Evolutionary conservation across 2,329 filamentous ascomycete genomes (phyloP), one percentile per base, ranked within the genome.

Genomic region (Macrophomina tecta): DNA sequence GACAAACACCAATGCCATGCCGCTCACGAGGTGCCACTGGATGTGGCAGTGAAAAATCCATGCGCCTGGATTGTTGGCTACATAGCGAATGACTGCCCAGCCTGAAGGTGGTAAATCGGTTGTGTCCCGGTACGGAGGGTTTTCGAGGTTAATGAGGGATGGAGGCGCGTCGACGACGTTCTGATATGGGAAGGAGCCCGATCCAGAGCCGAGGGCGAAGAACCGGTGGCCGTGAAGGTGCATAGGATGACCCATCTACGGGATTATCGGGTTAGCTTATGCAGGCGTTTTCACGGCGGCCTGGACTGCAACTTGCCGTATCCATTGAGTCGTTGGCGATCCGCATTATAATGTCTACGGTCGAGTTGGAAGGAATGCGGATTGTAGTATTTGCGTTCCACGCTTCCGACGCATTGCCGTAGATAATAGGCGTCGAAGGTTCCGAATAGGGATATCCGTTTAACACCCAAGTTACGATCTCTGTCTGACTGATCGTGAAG

Each of bases 21-120:
- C 46, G 5, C 46, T 49, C 62, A 75, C 73, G 9, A 67, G 68
- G 66, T 78, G 76, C 78, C 75, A 94, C 74, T 92, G 90, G 62
- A 93, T 90, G 75, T 94, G 91, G 77, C 91, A 93, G 78, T 93
- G 91, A 80, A 93, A 83, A 72, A 28, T 49, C 82, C 82, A 80
- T 68, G 76, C 72, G 70, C 89, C 89, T 9, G 89, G 87, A 70
- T 91, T 91, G 72, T 91, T 83, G 1, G 89, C 87, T 67, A 77
- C 70, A 69, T 84, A 84, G 0, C 82, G 73, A 8, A 94, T 73
- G 11, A 93, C 86, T 32, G 90, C 84, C 75, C 90, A 88, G 0
- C 91, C 90, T 40, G 86, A 82, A 0, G 89, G 89, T n/a, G 84
- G 84, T 0, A 93, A 77, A 1, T 90, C 85, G 0, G 91, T 77